Evolutionary conservation across 805 yeast species (phyloP).

Genomic region (Teunomyces stri): DNA sequence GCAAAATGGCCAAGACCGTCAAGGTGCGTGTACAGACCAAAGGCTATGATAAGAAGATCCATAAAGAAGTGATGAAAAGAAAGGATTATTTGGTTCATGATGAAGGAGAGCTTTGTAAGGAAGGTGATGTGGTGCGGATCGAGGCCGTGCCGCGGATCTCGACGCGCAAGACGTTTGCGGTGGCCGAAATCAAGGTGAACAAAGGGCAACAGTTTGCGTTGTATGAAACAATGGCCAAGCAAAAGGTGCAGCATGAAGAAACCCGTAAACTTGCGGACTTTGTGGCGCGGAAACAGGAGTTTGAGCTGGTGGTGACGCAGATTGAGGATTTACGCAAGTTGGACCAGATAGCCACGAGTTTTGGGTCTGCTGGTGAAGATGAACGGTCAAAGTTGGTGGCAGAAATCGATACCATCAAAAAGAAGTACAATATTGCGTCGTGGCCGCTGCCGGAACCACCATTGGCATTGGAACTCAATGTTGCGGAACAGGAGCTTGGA

Average conservation of each 20-base stretch:
- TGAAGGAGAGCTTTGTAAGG: slow-evolving; percentile 85
- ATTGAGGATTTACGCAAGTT: slow-evolving; percentile 38
- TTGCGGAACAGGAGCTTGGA: slow-evolving; percentile 24
- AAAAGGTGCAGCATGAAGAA: slow-evolving; percentile 67
- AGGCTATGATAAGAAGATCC: slow-evolving; percentile 66
- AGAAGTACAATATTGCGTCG: slow-evolving; percentile 34
- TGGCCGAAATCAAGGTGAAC: slow-evolving; percentile 85
- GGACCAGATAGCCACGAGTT: slow-evolving; percentile 28
- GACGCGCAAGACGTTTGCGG: slow-evolving; percentile 78
- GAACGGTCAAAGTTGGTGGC: slow-evolving; percentile 22
- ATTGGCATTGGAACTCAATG: slow-evolving; percentile 30
- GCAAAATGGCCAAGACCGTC: slow-evolving; percentile 93
- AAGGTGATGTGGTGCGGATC: slow-evolving; percentile 93
- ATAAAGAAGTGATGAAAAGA: slow-evolving; percentile 73
- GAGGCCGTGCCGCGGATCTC: slow-evolving; percentile 86
- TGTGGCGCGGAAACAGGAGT: slow-evolving; percentile 39
- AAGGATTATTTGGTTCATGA: slow-evolving; percentile 91
- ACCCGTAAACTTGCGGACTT: slow-evolving; percentile 52
- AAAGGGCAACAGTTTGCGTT: slow-evolving; percentile 89
- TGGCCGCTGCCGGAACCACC: slow-evolving; percentile 44
- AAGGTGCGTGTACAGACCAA: slow-evolving; percentile 85
- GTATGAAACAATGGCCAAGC: slow-evolving; percentile 72
- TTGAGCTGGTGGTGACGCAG: slow-evolving; percentile 26
- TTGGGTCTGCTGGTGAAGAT: slow-evolving; percentile 16
- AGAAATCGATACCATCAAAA: slow-evolving; percentile 36